Percentiles rank a stretch among this genome's conserved stretches.
Conservation (phyloP, 2,329 filamentous ascomycete genomes). For the Myriangium duriaei region DNA sequence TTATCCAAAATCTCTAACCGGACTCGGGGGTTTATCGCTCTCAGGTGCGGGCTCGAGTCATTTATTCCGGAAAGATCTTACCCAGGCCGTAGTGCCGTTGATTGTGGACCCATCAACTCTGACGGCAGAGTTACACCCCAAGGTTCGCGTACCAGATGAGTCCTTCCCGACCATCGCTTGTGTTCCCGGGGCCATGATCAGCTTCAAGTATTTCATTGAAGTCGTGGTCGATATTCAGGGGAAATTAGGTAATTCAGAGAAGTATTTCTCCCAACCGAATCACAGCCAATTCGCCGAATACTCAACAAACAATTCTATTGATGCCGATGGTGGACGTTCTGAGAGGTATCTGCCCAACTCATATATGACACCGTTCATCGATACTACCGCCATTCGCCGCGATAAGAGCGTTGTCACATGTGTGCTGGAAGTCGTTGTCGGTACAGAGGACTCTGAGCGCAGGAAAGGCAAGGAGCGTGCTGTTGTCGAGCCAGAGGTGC, state of each 20-base stretch:
- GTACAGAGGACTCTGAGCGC: conserved; percentile 64
- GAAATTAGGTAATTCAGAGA: conserved; percentile 64
- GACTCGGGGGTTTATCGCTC: conserved; percentile 72
- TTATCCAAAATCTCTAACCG: conserved; percentile 77
- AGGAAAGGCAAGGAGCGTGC: conserved; percentile 31
- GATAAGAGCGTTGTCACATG: conserved; percentile 88
- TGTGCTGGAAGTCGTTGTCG: conserved; percentile 75
- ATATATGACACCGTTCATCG: conserved; percentile 23
- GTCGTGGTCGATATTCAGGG: conserved; percentile 87
- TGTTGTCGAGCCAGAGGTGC: not conserved
- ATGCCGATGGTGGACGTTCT: conserved; percentile 6
- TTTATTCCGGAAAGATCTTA: conserved; percentile 89
- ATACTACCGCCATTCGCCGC: conserved; percentile 73
- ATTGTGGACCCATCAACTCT: conserved; percentile 74
- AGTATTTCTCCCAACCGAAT: conserved; percentile 19
- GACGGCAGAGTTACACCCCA: conserved; percentile 66
- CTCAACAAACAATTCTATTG: conserved; percentile 2
- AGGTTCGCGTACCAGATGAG: conserved; percentile 77
- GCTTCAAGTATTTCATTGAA: conserved; percentile 87
- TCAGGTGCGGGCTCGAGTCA: conserved; percentile 78
- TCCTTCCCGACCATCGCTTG: conserved; percentile 82
- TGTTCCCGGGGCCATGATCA: conserved; percentile 87
- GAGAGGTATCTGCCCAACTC: conserved; percentile 9
- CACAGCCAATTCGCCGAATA: conserved; percentile 1
- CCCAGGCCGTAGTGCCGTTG: conserved; percentile 76